Conservation (phyloP, 2,329 filamentous ascomycete genomes). For the Kalaharituber pfeilii region DNA sequence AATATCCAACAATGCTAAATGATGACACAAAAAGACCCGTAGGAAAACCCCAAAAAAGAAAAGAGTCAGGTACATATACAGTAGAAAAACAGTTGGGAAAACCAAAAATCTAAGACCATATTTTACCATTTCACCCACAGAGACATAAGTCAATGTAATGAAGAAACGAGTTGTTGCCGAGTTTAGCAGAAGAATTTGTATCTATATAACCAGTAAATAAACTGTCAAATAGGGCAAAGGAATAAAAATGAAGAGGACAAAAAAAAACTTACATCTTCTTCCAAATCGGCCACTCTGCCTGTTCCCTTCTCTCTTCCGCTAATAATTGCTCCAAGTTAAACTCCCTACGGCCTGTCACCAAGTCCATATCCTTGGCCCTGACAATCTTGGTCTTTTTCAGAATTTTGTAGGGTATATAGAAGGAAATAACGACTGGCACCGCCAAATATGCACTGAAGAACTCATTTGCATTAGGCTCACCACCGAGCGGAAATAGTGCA, state of each 20-base stretch:
- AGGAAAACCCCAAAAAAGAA: too few species aligned
- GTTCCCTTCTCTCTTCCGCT: constrained; percentile 62
- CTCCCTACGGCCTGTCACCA: constrained; percentile 69
- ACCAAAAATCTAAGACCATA: too few species aligned
- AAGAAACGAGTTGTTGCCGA: too few species aligned
- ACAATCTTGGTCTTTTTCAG: constrained; percentile 53
- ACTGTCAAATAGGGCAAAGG: too few species aligned
- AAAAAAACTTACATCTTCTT: constrained; percentile 37
- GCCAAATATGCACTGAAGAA: constrained; percentile 63
- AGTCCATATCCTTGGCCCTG: constrained; percentile 57
- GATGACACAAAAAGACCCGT: too few species aligned
- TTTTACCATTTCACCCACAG: too few species aligned
- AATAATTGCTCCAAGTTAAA: constrained; percentile 64
- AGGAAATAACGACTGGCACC: constrained; percentile 47
- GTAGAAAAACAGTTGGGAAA: too few species aligned
- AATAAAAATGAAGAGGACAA: constrained; percentile 10
- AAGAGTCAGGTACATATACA: too few species aligned
- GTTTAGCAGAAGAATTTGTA: too few species aligned
- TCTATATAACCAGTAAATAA: too few species aligned
- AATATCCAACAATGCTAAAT: too few species aligned
- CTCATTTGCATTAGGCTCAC: constrained; percentile 36
- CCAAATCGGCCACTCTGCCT: constrained; percentile 53
- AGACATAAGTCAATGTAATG: too few species aligned
- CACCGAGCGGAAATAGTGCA: constrained; percentile 54
- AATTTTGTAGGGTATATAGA: constrained; percentile 61